Evolutionary conservation across 1,139 yeast genomes (phyloP).

Genomic region (Candida frijolesensis): DNA sequence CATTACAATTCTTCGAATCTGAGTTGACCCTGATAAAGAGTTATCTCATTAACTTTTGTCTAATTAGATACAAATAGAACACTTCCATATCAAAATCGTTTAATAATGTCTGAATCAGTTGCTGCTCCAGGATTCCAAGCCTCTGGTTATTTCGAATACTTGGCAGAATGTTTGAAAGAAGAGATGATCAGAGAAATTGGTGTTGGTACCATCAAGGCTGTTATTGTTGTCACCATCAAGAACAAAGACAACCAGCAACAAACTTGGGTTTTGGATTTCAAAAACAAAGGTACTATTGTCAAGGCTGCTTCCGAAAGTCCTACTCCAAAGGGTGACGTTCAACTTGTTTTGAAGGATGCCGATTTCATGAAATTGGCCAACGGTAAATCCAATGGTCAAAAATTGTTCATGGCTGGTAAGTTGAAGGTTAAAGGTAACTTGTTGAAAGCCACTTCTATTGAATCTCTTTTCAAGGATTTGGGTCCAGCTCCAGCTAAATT

Average conservation of each 20-base stretch:
- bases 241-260: constrained; percentile 64
- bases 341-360: constrained; percentile 60
- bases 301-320: constrained; percentile 43
- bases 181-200: constrained; percentile 43
- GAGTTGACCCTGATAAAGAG: no score
- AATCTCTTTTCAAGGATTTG: constrained; percentile 67
- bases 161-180: constrained; percentile 43
- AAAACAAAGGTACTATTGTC: constrained; percentile 57
- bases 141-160: constrained; percentile 43
- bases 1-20: no score
- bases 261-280: constrained; percentile 73
- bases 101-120: constrained; percentile 21
- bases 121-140: constrained; percentile 51
- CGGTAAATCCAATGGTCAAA: constrained; percentile 83
- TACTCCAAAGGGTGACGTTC: constrained; percentile 64
- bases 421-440: constrained; percentile 85
- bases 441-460: constrained; percentile 83
- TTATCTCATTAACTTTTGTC: background rate
- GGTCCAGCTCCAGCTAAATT: constrained; percentile 34
- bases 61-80: background rate
- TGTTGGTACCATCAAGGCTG: constrained; percentile 55
- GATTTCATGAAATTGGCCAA: constrained; percentile 67
- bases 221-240: constrained; percentile 67
- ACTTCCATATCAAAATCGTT: background rate
- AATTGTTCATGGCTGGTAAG: constrained; percentile 79